Evolutionary conservation across 2,329 filamentous ascomycete genomes (phyloP), one percentile per base, ranked within the genome.

Genomic region (Calonectria fujianensis): DNA sequence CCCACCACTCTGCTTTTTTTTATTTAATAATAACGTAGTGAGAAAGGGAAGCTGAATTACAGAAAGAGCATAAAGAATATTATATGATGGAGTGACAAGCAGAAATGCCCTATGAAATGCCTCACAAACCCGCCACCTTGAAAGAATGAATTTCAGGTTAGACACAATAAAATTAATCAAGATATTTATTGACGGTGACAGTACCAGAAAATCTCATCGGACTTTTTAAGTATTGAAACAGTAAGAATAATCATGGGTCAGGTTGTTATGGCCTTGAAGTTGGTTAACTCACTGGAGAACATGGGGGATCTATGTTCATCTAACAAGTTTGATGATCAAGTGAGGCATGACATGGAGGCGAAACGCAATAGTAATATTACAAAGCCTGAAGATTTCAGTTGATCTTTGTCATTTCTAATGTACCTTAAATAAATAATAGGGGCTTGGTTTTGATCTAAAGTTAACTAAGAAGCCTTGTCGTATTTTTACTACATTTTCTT

Each of bases 401-500:
- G 18, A 31, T 35, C 29, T 35, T 31, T 20, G 32, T 11, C 31
- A 9, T 6, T 18, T 35, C 52, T 20, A 24, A 57, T 31, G 51
- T 32, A 54, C 31, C 29, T 35, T 20, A 24, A 24, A 31, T 57
- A 57, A 57, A 35, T 35, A 20, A 24, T n/a, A 5, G 52, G 14
- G 52, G 52, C 52, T 57, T 57, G 52, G 29, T 18, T 35, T 18
- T 9, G 52, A 57, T 35, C 18, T 35, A 31, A 57, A 57, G 29
- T 13, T 35, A 35, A 35, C 31, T 57, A 31, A 35, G 29, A 10
- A 16, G 13, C 18, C 18, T 57, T 57, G 31, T 31, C 52, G 31
- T 57, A 35, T 57, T 57, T 35, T 18, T 20, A n/a, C 31, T 57
- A 57, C 31, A 57, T 57, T 10, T 20, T 57, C 52, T 57, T 57